phyloP scores from a whole-genome alignment of 306 rosid genomes.

The Cicer chorassanicum region DNA sequence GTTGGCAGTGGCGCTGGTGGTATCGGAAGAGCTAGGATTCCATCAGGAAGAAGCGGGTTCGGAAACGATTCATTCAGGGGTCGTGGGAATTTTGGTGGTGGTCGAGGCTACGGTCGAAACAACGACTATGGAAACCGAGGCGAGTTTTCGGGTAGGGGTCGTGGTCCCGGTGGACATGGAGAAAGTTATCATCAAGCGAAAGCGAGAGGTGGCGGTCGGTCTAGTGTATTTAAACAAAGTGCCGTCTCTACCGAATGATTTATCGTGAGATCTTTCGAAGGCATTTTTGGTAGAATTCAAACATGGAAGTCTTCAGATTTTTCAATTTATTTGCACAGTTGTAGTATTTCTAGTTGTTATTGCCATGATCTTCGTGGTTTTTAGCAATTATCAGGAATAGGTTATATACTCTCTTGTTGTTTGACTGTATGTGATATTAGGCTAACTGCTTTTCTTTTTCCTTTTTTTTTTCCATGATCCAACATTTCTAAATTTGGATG shows the following conservation, averaged over 20 bases:
- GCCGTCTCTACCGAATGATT: slow-evolving; percentile 13
- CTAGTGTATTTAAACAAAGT: slow-evolving; percentile 52
- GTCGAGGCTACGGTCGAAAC: slow-evolving; percentile 58
- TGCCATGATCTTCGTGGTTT: slow-evolving; percentile 43
- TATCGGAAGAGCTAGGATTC: slow-evolving; percentile 57
- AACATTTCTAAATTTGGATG: slow-evolving; percentile 31
- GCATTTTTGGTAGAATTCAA: slow-evolving; percentile 38
- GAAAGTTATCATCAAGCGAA: slow-evolving; percentile 64
- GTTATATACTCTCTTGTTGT: slow-evolving; percentile 14
- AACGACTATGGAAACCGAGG: slow-evolving; percentile 57
- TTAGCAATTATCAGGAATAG: slow-evolving; percentile 45
- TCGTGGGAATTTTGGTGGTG: slow-evolving; percentile 59
- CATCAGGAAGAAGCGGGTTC: slow-evolving; percentile 60
- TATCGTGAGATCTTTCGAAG: slow-evolving; percentile 36
- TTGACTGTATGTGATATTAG: slow-evolving; percentile 33
- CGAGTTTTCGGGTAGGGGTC: slow-evolving; percentile 60
- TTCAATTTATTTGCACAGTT: slow-evolving; percentile 53
- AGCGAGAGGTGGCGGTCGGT: slow-evolving; percentile 63
- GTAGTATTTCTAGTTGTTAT: slow-evolving; percentile 52
- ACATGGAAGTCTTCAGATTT: slow-evolving; percentile 45
- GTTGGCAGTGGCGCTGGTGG: slow-evolving; percentile 52
- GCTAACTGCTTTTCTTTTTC: slow-evolving; percentile 30
- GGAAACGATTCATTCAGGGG: slow-evolving; percentile 64
- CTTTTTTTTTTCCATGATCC: slow-evolving; percentile 7
- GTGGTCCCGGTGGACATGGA: slow-evolving; percentile 50